A percentile compares a stretch with the other conserved stretches of the same genome.
These are phyloP conservation scores for Pseudozyma tsukubaensis DNA, from an alignment of 1,284 basidiomycete species.

Conservation along the genomic window DNA sequence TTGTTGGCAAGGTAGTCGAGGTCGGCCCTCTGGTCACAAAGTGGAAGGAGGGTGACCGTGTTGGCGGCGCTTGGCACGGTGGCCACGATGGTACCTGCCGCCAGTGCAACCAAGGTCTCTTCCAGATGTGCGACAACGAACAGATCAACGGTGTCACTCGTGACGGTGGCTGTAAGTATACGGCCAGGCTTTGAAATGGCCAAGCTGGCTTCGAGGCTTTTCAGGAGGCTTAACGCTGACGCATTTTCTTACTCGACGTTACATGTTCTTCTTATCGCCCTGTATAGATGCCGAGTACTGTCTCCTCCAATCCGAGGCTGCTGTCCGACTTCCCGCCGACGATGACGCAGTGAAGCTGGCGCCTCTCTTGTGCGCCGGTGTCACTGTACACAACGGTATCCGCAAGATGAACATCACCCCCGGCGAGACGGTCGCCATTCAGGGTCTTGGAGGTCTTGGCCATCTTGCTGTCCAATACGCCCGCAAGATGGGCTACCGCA, in stretches of 20 bases:
- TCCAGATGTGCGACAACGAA: conserved; percentile 55
- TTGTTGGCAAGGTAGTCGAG: conserved; percentile 61
- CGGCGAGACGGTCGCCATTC: conserved; percentile 69
- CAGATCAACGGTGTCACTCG: conserved; percentile 60
- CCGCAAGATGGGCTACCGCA: conserved; percentile 68
- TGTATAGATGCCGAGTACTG: conserved; percentile 61
- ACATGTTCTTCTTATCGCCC: conserved; percentile 37
- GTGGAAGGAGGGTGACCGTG: conserved; percentile 60
- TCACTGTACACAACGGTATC: conserved; percentile 69
- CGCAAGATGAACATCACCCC: conserved; percentile 65
- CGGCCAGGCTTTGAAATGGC: not conserved
- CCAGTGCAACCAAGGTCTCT: conserved; percentile 62
- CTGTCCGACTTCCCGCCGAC: conserved; percentile 65
- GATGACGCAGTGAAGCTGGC: conserved; percentile 69
- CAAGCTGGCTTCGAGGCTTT: conserved; percentile 2
- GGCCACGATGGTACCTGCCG: conserved; percentile 60
- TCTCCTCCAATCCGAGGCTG: conserved; percentile 67
- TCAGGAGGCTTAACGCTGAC: not conserved
- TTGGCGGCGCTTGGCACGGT: conserved; percentile 66
- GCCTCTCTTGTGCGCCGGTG: conserved; percentile 70
- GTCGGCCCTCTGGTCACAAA: conserved; percentile 54
- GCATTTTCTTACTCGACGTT: conserved; percentile 1
- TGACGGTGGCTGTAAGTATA: conserved; percentile 46
- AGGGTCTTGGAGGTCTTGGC: conserved; percentile 70
- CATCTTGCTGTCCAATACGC: conserved; percentile 69